A percentile compares a stretch with the other conserved stretches of the same genome.
phyloP scores from a whole-genome alignment of 345 rosid genomes.

The Eucalyptus pauciflora region DNA sequence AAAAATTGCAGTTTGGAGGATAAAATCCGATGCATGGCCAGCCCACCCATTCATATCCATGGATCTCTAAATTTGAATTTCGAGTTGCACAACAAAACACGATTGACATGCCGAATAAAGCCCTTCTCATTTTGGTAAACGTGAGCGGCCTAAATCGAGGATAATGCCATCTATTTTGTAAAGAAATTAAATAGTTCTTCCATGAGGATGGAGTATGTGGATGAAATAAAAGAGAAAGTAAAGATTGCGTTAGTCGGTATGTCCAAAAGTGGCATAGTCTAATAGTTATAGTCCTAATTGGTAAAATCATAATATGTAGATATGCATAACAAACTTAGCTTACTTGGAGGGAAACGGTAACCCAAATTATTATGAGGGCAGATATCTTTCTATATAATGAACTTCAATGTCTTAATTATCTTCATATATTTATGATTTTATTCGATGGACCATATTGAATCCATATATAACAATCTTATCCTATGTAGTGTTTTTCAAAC shows the following conservation, averaged over 20 bases:
- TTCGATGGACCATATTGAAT: not conserved
- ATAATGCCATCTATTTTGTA: not conserved
- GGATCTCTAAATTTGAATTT: not conserved
- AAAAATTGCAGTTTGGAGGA: not conserved
- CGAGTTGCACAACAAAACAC: not conserved
- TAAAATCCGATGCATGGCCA: not conserved
- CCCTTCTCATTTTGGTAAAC: not conserved
- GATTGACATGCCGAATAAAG: not conserved
- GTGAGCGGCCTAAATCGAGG: not conserved
- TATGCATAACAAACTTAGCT: not conserved
- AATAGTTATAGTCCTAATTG: not conserved
- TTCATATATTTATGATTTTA: not conserved
- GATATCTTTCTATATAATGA: not conserved
- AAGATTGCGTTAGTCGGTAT: not conserved
- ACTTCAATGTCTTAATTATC: not conserved
- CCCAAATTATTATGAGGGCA: not conserved
- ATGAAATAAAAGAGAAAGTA: not conserved
- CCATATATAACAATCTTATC: not conserved
- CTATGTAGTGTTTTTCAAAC: not conserved
- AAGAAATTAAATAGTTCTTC: not conserved
- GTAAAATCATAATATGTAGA: not conserved
- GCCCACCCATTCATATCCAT: not conserved
- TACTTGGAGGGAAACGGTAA: not conserved
- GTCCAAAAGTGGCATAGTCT: not conserved
- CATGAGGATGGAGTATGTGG: not conserved